Conservation (phyloP, 805 yeast genomes). For the Candida verbasci region DNA sequence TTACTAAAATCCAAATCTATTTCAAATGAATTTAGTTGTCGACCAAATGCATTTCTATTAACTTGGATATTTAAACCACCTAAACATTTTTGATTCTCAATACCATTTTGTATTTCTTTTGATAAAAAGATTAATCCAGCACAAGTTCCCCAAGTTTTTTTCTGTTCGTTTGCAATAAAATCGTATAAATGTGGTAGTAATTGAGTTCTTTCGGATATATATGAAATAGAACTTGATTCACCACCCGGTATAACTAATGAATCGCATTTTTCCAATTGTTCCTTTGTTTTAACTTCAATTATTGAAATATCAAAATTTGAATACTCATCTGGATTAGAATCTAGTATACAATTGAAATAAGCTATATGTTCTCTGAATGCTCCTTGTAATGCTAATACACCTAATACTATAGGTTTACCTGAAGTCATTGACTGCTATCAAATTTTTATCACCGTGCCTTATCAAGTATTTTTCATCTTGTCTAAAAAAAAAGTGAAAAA, state of each 20-base stretch:
- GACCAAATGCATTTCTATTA: constrained; percentile 71
- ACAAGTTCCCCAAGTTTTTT: constrained; percentile 81
- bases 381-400: constrained; percentile 77
- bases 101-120: constrained; percentile 47
- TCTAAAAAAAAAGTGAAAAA: no score
- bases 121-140: constrained; percentile 75
- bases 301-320: constrained; percentile 24
- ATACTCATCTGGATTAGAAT: constrained; percentile 18
- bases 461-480: no score
- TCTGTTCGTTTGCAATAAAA: constrained; percentile 43
- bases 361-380: constrained; percentile 68
- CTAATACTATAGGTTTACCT: constrained; percentile 33
- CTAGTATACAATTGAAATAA: constrained; percentile 37
- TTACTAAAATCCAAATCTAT: constrained; percentile 37
- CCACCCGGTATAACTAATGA: constrained; percentile 73
- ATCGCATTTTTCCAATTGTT: constrained; percentile 47
- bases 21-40: constrained; percentile 67
- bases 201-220: constrained; percentile 63
- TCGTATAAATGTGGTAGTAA: constrained; percentile 50
- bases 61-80: constrained; percentile 66
- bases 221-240: constrained; percentile 65
- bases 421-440: constrained; percentile 10
- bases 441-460: no score
- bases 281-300: constrained; percentile 48
- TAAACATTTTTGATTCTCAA: constrained; percentile 49